Evolutionary conservation across 305 asterid genomes (phyloP).

Genomic region (Lippia alba): DNA sequence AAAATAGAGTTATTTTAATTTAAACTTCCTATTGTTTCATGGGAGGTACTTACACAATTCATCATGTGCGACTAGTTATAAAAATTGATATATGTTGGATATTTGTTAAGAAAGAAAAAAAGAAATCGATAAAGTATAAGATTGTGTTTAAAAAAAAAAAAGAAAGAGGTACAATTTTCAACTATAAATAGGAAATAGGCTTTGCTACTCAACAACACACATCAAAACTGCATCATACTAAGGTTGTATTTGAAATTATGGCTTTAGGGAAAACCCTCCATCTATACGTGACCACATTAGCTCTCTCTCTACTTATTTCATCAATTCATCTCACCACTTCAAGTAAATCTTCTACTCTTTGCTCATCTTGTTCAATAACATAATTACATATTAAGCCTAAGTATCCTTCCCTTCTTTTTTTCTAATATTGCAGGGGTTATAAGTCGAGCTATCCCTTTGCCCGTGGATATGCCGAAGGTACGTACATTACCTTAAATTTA

Average conservation of each 20-base stretch:
- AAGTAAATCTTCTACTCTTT: constrained; percentile 36
- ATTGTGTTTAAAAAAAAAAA: constrained; percentile 15
- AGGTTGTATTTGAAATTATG: constrained; percentile 38
- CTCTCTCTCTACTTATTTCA: constrained; percentile 42
- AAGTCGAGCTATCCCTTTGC: constrained; percentile 31
- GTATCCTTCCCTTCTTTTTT: background rate
- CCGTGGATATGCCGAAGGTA: constrained; percentile 40
- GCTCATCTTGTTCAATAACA: constrained; percentile 8
- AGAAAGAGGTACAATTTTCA: background rate
- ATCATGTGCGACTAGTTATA: too few relatives aligned
- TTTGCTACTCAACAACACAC: constrained; percentile 5
- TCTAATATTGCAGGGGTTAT: constrained; percentile 39
- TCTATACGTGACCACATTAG: constrained; percentile 38
- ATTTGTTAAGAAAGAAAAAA: too few relatives aligned
- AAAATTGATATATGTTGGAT: too few relatives aligned
- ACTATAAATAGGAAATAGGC: constrained; percentile 48
- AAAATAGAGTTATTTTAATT: background rate
- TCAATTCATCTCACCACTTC: constrained; percentile 36
- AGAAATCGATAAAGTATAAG: too few relatives aligned
- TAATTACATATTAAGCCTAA: background rate
- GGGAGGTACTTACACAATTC: too few relatives aligned
- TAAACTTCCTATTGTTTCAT: background rate
- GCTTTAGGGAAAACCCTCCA: constrained; percentile 38
- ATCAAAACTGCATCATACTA: constrained; percentile 20
- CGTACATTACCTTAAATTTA: constrained; percentile 20